phyloP scores from a whole-genome alignment of 768 basidiomycete species.

The Rhodosporidiobolus odoratus region DNA sequence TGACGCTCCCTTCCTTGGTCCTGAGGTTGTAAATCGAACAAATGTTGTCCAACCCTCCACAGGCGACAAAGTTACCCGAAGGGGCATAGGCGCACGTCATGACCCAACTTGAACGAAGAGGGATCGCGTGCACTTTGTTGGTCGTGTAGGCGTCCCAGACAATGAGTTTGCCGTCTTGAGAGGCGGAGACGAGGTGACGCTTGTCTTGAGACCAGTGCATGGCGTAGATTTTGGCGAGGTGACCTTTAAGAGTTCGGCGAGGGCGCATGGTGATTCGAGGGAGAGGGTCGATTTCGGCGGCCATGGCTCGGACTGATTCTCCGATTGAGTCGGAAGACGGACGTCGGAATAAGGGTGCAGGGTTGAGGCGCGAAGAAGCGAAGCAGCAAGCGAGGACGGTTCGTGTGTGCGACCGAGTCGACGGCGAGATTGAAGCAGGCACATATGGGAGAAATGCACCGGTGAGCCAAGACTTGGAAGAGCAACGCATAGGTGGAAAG shows the following conservation, averaged over 20 bases:
- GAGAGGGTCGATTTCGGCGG: conserved; percentile 87
- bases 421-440: no score
- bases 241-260: conserved; percentile 87
- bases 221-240: conserved; percentile 98
- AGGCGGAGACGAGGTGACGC: conserved; percentile 97
- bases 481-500: background rate
- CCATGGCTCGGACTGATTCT: conserved; percentile 90
- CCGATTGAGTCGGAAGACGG: conserved; percentile 6
- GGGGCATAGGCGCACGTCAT: conserved; percentile 99
- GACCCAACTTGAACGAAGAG: conserved; percentile 95
- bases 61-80: conserved; percentile 93
- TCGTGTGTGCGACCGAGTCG: no score
- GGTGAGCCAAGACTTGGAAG: no score
- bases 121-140: conserved; percentile 99
- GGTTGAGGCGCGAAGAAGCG: no score
- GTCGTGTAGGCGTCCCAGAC: conserved; percentile 99
- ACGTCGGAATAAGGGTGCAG: no score
- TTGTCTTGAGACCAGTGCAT: conserved; percentile 99
- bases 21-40: conserved; percentile 96
- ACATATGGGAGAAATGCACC: background rate
- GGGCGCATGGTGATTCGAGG: conserved; percentile 96
- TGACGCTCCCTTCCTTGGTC: conserved; percentile 64
- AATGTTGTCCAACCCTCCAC: conserved; percentile 97
- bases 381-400: no score
- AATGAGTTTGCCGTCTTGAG: conserved; percentile 97